phyloP scores from a whole-genome alignment of 345 rosid species.

The Aquilaria yunnanensis region DNA sequence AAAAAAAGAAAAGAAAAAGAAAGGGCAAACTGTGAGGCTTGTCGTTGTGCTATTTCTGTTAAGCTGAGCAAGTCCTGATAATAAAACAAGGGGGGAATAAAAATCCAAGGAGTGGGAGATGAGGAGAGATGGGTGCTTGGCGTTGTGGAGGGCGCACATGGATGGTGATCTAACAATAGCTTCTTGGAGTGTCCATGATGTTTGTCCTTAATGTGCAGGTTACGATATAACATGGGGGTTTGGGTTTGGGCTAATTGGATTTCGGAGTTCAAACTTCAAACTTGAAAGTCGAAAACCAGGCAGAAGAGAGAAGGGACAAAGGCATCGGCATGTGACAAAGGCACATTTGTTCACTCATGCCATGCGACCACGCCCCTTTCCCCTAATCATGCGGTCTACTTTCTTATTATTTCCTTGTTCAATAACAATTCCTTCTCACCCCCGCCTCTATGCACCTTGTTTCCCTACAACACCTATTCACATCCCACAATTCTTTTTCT shows the following conservation, averaged over 20 bases:
- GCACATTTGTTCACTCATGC: constrained; percentile 48
- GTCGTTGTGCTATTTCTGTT: too few species aligned
- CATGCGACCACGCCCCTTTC: constrained; percentile 93
- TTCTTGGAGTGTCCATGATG: neutral
- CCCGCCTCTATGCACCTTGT: constrained; percentile 23
- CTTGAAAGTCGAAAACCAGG: too few species aligned
- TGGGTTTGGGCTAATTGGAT: constrained; percentile 1
- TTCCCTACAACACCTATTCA: constrained; percentile 6
- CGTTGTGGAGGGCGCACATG: constrained; percentile 16
- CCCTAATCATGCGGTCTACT: constrained; percentile 81
- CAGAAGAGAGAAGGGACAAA: neutral
- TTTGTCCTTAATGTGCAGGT: constrained; percentile 9
- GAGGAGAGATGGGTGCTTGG: neutral
- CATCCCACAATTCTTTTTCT: neutral
- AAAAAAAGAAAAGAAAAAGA: too few species aligned
- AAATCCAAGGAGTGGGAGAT: too few species aligned
- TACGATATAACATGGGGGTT: constrained; percentile 19
- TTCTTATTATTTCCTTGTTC: constrained; percentile 22
- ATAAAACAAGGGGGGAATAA: too few species aligned
- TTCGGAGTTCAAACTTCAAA: too few species aligned
- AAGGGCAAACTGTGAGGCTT: too few species aligned
- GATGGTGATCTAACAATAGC: constrained; percentile 4
- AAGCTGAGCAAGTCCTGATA: too few species aligned
- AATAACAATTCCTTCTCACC: neutral
- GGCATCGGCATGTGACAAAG: constrained; percentile 68